These are phyloP conservation scores for Linnemannia elongata DNA, from an alignment of 192 early-diverging fungal species.

Conservation along the genomic window DNA sequence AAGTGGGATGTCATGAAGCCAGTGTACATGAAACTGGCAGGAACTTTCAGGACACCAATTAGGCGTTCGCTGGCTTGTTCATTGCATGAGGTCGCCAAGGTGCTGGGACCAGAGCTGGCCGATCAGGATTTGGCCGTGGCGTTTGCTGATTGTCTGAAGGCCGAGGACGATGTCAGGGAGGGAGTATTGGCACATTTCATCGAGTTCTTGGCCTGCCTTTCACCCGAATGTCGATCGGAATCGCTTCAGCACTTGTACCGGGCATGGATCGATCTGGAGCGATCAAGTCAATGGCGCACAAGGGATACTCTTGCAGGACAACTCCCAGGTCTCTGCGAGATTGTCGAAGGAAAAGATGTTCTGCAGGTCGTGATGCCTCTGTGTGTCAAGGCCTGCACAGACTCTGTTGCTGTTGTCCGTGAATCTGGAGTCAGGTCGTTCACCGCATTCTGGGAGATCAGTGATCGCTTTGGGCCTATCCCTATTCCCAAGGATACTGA, in stretches of 20 bases:
- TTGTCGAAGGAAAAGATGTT: constrained; percentile 71
- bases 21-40: constrained; percentile 39
- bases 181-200: constrained; percentile 76
- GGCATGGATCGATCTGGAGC: constrained; percentile 74
- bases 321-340: constrained; percentile 70
- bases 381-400: constrained; percentile 68
- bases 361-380: constrained; percentile 77
- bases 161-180: constrained; percentile 77
- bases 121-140: constrained; percentile 66
- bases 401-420: constrained; percentile 66
- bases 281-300: constrained; percentile 78
- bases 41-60: constrained; percentile 64
- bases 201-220: constrained; percentile 74
- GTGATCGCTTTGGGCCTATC: constrained; percentile 22
- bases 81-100: constrained; percentile 68
- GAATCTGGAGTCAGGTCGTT: constrained; percentile 63
- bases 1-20: constrained; percentile 70
- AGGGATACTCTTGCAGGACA: constrained; percentile 79
- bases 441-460: constrained; percentile 36
- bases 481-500: neutral
- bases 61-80: constrained; percentile 71
- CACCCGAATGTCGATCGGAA: constrained; percentile 69
- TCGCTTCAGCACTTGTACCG: constrained; percentile 75
- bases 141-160: constrained; percentile 66
- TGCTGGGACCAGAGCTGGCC: constrained; percentile 67